These are phyloP conservation scores for Sarcomyxa edulis DNA, from an alignment of 768 basidiomycete species.

Conservation along the genomic window DNA sequence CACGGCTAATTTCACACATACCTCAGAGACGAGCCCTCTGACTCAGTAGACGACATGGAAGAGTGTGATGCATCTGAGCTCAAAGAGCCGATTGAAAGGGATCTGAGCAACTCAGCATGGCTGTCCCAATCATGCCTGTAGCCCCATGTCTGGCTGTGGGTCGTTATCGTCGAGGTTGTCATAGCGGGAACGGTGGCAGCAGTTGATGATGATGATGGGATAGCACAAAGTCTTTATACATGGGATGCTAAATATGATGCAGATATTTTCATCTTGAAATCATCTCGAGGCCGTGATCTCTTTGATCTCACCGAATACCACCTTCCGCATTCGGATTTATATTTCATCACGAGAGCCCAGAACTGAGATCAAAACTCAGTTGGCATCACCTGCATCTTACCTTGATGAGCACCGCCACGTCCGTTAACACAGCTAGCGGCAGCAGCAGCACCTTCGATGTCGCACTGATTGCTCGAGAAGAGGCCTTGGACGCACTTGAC, in stretches of 20 bases:
- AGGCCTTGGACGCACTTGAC: conserved; percentile 48
- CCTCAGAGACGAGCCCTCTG: too few species aligned
- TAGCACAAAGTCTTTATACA: neutral
- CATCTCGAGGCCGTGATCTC: too few species aligned
- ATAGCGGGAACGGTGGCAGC: neutral
- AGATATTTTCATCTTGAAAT: too few species aligned
- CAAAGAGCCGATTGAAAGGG: neutral
- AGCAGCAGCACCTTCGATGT: neutral
- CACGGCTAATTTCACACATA: neutral
- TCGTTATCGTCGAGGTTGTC: neutral
- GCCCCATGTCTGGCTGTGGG: neutral
- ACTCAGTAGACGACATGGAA: neutral
- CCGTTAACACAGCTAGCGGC: neutral
- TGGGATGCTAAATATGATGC: too few species aligned
- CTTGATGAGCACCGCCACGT: conserved; percentile 2
- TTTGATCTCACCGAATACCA: neutral
- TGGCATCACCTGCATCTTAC: neutral
- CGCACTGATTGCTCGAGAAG: conserved; percentile 41
- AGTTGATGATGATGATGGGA: neutral
- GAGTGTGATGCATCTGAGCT: neutral
- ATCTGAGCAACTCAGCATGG: conserved; percentile 1
- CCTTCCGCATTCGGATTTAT: neutral
- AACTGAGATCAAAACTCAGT: too few species aligned
- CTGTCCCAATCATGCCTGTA: conserved; percentile 1
- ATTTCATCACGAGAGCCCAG: too few species aligned